Evolutionary conservation across 768 basidiomycete species (phyloP), one percentile per base, ranked within the genome.

Genomic region (Agaricus sinodeliciosus): DNA sequence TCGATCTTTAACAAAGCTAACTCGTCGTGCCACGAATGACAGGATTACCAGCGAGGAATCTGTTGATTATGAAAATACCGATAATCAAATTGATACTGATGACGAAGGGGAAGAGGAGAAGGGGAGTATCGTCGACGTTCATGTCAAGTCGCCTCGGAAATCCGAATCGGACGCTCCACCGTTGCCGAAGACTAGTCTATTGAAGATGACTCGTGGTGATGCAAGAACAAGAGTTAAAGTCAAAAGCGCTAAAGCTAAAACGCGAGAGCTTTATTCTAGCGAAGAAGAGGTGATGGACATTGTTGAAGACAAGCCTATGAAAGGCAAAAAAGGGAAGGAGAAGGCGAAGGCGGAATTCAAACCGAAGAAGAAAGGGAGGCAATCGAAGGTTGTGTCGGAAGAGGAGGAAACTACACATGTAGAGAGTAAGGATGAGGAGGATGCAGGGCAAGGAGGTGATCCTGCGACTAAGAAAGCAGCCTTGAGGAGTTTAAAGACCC

Each of bases 181-280:
- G 11, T 44, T 53, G 15, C 35, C 49, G 0, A 56, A 52, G 11
- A 53, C 48, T 4, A 57, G 62, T 31, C 41, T 63, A 22, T 42
- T 63, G 27, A 60, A 45, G 36, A 56, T 47, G 18, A 41, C 56
- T 2, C 62, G 63, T 36, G 61, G 51, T 3, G 66, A 65, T 52
- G 64, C 65, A 18, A 54, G 64, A 36, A 67, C 66, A 42, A 51
- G 63, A 34, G 57, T 65, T 9, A 62, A 61, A 54, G 60, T 54
- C 57, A 59, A 60, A 44, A 55, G 48, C 31, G 56, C 54, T 8
- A 48, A 34, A 25, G 51, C 40, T 16, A 56, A 57, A 35, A 34
- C 51, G 16, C 50, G 44, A 7, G 58, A 55, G 27, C 55, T 51
- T 1, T 55, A 61, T 39, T 51, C 51, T 12, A 58, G 49, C 26